phyloP scores from a whole-genome alignment of 768 basidiomycete genomes.

The Leucocoprinus birnbaumii region DNA sequence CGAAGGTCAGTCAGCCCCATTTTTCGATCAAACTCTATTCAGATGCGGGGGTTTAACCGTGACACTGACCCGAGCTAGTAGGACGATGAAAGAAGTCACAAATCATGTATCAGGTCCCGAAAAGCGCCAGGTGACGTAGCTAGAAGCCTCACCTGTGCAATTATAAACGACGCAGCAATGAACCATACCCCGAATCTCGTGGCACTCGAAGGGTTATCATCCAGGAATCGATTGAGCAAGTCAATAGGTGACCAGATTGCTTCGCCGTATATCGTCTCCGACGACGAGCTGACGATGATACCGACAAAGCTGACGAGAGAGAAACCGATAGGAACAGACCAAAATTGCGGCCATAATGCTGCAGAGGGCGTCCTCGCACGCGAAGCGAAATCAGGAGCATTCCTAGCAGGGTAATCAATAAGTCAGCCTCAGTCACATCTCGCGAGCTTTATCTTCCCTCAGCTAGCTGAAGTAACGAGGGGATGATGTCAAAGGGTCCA shows the following conservation, averaged over 20 bases:
- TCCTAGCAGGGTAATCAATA: slow-evolving; percentile 31
- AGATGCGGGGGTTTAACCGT: neutral
- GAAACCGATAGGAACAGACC: slow-evolving; percentile 72
- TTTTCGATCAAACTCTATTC: neutral
- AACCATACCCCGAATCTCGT: slow-evolving; percentile 79
- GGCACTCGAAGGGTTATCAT: slow-evolving; percentile 55
- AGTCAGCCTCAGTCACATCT: slow-evolving; percentile 14
- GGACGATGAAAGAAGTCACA: neutral
- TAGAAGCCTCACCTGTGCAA: slow-evolving; percentile 66
- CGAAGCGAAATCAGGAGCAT: slow-evolving; percentile 76
- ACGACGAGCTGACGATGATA: slow-evolving; percentile 79
- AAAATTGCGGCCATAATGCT: slow-evolving; percentile 62
- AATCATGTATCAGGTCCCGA: neutral
- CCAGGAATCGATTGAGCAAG: slow-evolving; percentile 65
- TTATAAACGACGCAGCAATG: slow-evolving; percentile 75
- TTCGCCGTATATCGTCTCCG: slow-evolving; percentile 71
- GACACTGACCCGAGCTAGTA: slow-evolving; percentile 5
- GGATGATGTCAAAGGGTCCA: slow-evolving; percentile 4
- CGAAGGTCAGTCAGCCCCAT: slow-evolving; percentile 1
- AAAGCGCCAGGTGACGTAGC: neutral
- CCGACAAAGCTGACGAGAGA: slow-evolving; percentile 76
- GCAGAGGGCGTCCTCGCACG: slow-evolving; percentile 54
- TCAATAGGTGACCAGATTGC: slow-evolving; percentile 81
- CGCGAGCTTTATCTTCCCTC: neutral
- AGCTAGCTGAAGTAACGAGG: too few species aligned